Percentiles rank a stretch among this genome's conserved stretches.
Conservation (phyloP, 768 basidiomycete genomes). For the Collybiopsis confluens region DNA sequence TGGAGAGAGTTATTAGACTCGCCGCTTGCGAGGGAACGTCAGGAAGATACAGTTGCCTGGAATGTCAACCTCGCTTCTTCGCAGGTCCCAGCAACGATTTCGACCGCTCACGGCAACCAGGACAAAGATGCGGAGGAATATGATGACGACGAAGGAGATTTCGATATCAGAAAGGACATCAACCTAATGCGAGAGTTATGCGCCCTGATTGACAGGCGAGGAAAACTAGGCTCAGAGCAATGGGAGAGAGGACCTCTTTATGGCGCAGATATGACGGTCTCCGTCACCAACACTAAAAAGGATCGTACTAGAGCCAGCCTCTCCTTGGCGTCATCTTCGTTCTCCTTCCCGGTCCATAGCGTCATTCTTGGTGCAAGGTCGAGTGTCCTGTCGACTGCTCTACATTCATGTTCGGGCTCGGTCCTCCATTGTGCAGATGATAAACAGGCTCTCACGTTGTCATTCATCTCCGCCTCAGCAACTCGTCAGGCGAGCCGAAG, state of each 20-base stretch:
- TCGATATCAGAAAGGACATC: constrained; percentile 33
- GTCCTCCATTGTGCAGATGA: background rate
- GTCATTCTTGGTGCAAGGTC: constrained; percentile 1
- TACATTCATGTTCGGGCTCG: background rate
- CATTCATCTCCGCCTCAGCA: constrained; percentile 25
- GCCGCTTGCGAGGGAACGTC: constrained; percentile 27
- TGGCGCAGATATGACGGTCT: constrained; percentile 64
- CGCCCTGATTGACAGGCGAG: constrained; percentile 13
- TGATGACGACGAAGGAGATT: constrained; percentile 31
- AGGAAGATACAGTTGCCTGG: background rate
- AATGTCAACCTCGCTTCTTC: background rate
- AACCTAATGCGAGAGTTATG: constrained; percentile 27
- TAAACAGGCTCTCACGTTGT: constrained; percentile 20
- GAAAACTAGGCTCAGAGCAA: background rate
- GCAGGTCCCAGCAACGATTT: background rate
- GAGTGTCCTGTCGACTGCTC: background rate
- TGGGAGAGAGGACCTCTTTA: constrained; percentile 25
- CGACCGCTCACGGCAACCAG: constrained; percentile 2
- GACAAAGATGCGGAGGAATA: constrained; percentile 20
- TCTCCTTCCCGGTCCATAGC: background rate
- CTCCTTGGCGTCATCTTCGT: background rate
- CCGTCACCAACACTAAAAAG: constrained; percentile 20
- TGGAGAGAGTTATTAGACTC: constrained; percentile 32
- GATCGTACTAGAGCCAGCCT: background rate
- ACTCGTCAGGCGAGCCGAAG: constrained; percentile 14